These are phyloP conservation scores for Liquidambar formosana DNA, from an alignment of 164 flowering plant species.

Conservation along the genomic window DNA sequence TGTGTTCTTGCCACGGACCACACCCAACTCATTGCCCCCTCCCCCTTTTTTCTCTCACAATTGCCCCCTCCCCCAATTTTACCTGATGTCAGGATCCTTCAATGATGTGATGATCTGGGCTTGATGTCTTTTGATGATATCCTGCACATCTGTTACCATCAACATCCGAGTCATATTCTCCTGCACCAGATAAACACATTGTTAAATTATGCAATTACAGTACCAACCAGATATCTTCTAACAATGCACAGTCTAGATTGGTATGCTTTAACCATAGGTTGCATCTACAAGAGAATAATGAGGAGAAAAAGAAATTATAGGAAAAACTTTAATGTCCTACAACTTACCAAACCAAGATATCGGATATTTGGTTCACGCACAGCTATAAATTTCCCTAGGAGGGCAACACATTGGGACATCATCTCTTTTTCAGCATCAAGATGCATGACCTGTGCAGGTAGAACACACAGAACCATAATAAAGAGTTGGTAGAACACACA, in stretches of 20 bases:
- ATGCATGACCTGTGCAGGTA: conserved; percentile 85
- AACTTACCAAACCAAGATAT: conserved; percentile 92
- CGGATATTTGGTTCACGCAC: conserved; percentile 99
- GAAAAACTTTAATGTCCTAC: not conserved
- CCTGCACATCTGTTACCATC: conserved; percentile 98
- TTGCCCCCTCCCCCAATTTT: no score
- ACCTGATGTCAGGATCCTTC: conserved; percentile 99
- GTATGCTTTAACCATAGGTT: conserved; percentile 2
- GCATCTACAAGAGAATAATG: conserved; percentile 2
- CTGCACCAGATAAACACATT: conserved; percentile 46
- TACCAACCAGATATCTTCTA: not conserved
- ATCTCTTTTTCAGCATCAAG: conserved; percentile 99
- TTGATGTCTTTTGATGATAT: conserved; percentile 94
- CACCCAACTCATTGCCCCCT: no score
- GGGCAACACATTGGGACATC: conserved; percentile 99
- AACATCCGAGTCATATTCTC: conserved; percentile 99
- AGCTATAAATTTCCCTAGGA: conserved; percentile 97
- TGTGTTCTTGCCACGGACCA: no score
- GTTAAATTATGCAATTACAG: conserved; percentile 7
- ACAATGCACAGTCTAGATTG: conserved; percentile 1
- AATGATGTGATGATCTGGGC: conserved; percentile 94
- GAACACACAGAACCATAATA: not conserved
- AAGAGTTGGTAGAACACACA: no score
- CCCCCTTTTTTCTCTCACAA: no score
- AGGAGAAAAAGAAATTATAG: conserved; percentile 2